These are phyloP conservation scores for Colletotrichum sp. DNA, from an alignment of 2,329 filamentous ascomycete species.

Conservation along the genomic window DNA sequence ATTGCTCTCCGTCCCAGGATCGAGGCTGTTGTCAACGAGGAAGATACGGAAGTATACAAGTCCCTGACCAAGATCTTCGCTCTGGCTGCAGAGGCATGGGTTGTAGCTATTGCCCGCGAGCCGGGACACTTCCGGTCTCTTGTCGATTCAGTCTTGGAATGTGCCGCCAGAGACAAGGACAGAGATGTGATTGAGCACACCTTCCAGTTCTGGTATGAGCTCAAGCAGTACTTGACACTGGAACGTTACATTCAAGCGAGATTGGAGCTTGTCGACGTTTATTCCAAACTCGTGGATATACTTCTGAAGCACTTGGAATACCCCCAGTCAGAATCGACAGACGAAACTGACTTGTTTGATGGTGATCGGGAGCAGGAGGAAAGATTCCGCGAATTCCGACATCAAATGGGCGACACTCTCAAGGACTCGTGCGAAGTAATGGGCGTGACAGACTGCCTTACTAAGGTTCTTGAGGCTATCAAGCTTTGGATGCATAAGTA, in stretches of 20 bases:
- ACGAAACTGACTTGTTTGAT: constrained; percentile 87
- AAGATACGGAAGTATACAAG: constrained; percentile 86
- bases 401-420: constrained; percentile 96
- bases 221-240: constrained; percentile 93
- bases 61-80: constrained; percentile 89
- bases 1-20: constrained; percentile 80
- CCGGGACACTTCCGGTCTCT: constrained; percentile 81
- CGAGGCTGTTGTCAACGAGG: constrained; percentile 73
- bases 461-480: constrained; percentile 86
- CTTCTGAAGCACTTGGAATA: constrained; percentile 91
- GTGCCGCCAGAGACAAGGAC: constrained; percentile 84
- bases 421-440: constrained; percentile 98
- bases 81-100: constrained; percentile 94
- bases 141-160: constrained; percentile 92
- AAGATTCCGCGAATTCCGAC: constrained; percentile 94
- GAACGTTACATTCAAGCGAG: constrained; percentile 88
- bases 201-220: constrained; percentile 97
- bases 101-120: constrained; percentile 85
- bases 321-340: constrained; percentile 74
- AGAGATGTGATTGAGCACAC: constrained; percentile 92
- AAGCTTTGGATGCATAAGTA: constrained; percentile 88
- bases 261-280: constrained; percentile 78
- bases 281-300: constrained; percentile 88
- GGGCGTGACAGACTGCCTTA: constrained; percentile 87
- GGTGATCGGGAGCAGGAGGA: constrained; percentile 96